These are phyloP conservation scores for Erysimum cheiri DNA, from an alignment of 441 rosid genomes.

Conservation along the genomic window DNA sequence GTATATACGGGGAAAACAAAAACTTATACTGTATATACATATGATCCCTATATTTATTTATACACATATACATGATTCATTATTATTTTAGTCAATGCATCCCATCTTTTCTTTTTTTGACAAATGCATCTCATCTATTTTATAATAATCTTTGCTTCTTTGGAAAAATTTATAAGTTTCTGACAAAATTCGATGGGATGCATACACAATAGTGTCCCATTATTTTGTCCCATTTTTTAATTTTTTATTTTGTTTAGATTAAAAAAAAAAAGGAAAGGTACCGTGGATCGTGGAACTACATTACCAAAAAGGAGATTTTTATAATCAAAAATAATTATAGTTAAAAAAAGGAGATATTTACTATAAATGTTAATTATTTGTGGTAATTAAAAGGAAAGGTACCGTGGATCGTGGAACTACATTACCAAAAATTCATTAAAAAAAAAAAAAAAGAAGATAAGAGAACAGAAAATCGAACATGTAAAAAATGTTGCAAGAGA, in stretches of 20 bases:
- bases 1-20: too few relatives aligned
- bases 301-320: not conserved
- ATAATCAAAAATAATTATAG: not conserved
- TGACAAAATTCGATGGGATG: too few relatives aligned
- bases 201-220: too few relatives aligned
- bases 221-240: too few relatives aligned
- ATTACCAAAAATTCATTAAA: not conserved
- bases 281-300: too few relatives aligned
- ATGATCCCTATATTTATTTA: not conserved
- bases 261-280: too few relatives aligned
- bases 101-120: not conserved
- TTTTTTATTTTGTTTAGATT: too few relatives aligned
- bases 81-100: not conserved
- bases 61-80: not conserved
- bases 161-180: not conserved
- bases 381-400: conserved; percentile 2
- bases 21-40: too few relatives aligned
- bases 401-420: conserved; percentile 16
- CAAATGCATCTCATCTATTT: not conserved
- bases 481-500: not conserved
- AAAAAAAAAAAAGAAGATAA: not conserved
- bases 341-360: not conserved
- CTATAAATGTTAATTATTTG: not conserved
- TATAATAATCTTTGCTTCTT: not conserved
- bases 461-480: conserved; percentile 11